Evolutionary conservation across 2,329 filamentous ascomycete genomes (phyloP), one percentile per base, ranked within the genome.

Genomic region (Botryotinia globosa): DNA sequence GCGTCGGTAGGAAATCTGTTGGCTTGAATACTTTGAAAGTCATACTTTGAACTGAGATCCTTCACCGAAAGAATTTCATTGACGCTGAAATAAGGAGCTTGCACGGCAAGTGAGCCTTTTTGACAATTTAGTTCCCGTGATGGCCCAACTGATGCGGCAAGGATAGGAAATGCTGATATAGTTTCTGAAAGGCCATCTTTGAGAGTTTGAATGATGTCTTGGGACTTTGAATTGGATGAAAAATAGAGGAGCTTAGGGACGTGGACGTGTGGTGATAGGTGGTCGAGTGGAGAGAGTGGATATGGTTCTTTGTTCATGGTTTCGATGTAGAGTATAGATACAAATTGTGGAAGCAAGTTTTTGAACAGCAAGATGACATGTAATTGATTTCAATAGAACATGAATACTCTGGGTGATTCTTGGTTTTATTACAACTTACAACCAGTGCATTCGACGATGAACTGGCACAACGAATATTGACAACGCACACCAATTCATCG

Each of bases 161-260:
- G 9, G 8, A 66, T 22, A 34, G 63, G 63, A 22, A 66, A 51
- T 6, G 63, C 63, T 51, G 63, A 66, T 32, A 66, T 51, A 18
- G 63, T 66, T 66, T 66, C 18, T 32, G 63, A 66, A 20, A 66
- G 63, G 0, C 29, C 32, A 37, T 66, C 63, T 37, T 37, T 12
- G 7, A 66, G 29, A 37, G 44, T 66, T 48, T 51, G 42, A 32
- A 66, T 29, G 2, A 51, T 51, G 4, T 16, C 48, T 51, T 66
- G 10, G 6, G 63, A 10, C 7, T 37, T 29, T 25, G 45, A 66
- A 51, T 51, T 20, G 2, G 44, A 51, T 9, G 63, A 66, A 18
- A 66, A 66, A 51, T 66, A 66, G 44, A 66, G 63, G 8, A 66
- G 32, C 9, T 66, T 66, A 3, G 63, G 63, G 32, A 66, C 63